Conservation (phyloP, 2,329 filamentous ascomycete genomes). For the Beauveria rudraprayagi region DNA sequence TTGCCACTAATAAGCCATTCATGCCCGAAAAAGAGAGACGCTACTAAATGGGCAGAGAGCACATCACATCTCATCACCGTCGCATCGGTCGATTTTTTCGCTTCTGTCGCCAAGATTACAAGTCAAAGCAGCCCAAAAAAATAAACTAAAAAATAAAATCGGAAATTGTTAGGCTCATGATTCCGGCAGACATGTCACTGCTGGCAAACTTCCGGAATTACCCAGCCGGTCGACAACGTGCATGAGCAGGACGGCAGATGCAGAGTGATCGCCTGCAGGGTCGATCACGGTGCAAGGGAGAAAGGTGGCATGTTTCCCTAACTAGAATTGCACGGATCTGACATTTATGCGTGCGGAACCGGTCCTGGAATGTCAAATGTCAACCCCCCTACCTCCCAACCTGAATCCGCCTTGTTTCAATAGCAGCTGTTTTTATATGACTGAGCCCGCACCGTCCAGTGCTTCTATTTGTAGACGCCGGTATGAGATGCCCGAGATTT, state of each 20-base stretch:
- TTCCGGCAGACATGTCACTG: neutral
- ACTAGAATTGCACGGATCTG: neutral
- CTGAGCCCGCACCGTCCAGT: neutral
- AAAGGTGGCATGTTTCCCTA: neutral
- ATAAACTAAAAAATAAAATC: neutral
- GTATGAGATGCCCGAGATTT: neutral
- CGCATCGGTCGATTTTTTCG: neutral
- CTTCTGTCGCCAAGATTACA: neutral
- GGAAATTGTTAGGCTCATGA: too few species aligned
- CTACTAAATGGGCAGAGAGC: neutral
- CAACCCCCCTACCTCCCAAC: neutral
- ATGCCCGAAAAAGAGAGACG: neutral
- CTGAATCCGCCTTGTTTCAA: constrained; percentile 5
- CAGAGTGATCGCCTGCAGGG: neutral
- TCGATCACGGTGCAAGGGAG: neutral
- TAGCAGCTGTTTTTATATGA: neutral
- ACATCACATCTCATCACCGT: neutral
- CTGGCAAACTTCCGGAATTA: neutral
- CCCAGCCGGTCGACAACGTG: neutral
- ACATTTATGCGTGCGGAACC: neutral
- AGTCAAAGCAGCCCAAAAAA: neutral
- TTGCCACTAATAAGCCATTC: too few species aligned
- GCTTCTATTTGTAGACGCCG: neutral
- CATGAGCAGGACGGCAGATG: neutral
- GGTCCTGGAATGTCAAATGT: neutral